phyloP scores from a whole-genome alignment of 108 stramenopile species.

The Fragilariopsis cylindrus region DNA sequence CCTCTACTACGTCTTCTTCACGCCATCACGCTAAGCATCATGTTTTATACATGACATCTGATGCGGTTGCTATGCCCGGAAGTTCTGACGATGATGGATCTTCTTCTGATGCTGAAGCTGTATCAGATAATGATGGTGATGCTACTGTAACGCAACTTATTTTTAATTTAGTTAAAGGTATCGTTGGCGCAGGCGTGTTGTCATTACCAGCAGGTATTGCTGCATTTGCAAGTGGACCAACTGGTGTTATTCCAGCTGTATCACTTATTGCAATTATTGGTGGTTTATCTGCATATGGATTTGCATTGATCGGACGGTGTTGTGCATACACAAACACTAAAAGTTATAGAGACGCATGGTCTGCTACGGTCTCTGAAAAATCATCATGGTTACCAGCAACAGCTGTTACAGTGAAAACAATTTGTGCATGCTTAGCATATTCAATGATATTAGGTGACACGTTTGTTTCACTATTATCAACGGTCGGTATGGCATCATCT shows the following conservation, averaged over 20 bases:
- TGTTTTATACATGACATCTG: conserved; percentile 21
- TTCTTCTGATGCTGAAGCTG: not conserved
- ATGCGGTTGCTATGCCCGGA: not conserved
- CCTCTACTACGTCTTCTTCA: not conserved
- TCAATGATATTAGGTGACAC: conserved; percentile 97
- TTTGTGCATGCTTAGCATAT: conserved; percentile 87
- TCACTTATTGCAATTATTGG: conserved; percentile 81
- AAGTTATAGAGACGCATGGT: conserved; percentile 93
- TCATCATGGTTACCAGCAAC: conserved; percentile 82
- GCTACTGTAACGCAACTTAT: conserved; percentile 63
- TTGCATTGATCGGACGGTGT: conserved; percentile 86
- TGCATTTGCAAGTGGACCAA: conserved; percentile 85
- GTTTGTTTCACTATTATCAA: conserved; percentile 67
- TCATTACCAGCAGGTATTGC: conserved; percentile 94
- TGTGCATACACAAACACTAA: conserved; percentile 83
- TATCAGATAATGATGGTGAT: conserved; percentile 32
- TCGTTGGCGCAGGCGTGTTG: conserved; percentile 91
- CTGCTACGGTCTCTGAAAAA: conserved; percentile 69
- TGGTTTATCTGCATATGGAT: conserved; percentile 85
- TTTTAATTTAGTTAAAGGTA: conserved; percentile 75
- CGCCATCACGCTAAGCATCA: not conserved
- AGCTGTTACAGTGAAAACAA: conserved; percentile 86
- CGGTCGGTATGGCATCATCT: conserved; percentile 65
- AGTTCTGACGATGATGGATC: conserved; percentile 51
- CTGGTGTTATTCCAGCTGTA: conserved; percentile 85